Evolutionary conservation across 345 rosid genomes (phyloP).

Genomic region (Brassica rapa): DNA sequence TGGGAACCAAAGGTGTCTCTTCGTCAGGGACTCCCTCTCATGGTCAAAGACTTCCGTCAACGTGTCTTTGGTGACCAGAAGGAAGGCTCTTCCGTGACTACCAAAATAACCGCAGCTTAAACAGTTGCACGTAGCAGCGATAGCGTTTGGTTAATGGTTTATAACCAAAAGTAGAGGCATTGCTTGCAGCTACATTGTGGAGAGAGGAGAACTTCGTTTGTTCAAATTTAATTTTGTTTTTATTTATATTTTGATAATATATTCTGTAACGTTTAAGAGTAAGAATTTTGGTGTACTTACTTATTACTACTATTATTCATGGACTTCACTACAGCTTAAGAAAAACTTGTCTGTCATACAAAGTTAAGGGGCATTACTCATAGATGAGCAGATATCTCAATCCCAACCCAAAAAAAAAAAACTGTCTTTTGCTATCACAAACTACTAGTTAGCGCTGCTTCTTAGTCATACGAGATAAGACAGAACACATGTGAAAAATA

Average conservation of each 20-base stretch:
- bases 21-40: constrained; percentile 75
- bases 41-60: constrained; percentile 76
- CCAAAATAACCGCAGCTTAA: constrained; percentile 29
- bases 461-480: neutral
- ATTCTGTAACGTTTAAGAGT: constrained; percentile 32
- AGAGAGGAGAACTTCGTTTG: constrained; percentile 11
- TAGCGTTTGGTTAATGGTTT: no score
- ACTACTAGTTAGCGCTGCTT: neutral
- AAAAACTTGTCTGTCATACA: constrained; percentile 11
- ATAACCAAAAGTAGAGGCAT: neutral
- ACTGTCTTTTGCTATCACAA: constrained; percentile 19
- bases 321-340: constrained; percentile 22
- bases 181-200: constrained; percentile 6
- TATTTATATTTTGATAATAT: constrained; percentile 17
- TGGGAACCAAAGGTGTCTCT: constrained; percentile 82
- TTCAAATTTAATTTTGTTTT: constrained; percentile 17
- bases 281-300: constrained; percentile 17
- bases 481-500: neutral
- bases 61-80: constrained; percentile 66
- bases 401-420: neutral
- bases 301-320: constrained; percentile 21
- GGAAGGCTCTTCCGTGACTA: constrained; percentile 35
- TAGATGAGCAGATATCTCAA: neutral
- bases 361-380: constrained; percentile 3
- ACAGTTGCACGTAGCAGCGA: constrained; percentile 6